Conservation (phyloP, 768 basidiomycete species). For the Cystobasidium onofrii region DNA sequence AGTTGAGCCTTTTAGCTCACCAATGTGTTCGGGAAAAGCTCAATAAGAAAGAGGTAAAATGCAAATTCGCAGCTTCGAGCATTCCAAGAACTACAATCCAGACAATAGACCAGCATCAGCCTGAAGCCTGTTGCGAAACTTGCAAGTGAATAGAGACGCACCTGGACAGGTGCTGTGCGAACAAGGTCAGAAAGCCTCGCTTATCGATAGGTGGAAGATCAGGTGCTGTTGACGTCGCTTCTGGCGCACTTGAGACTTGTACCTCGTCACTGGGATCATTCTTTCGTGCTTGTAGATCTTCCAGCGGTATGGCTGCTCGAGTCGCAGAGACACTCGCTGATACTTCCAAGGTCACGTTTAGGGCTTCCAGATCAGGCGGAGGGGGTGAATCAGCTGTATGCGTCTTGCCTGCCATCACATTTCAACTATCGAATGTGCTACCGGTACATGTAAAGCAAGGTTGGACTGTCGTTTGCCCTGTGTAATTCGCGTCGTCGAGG, state of each 20-base stretch:
- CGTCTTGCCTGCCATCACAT: too few relatives aligned
- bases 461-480: too few relatives aligned
- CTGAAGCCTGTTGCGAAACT: not conserved
- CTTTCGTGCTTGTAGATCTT: too few relatives aligned
- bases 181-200: slow-evolving; percentile 3
- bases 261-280: not conserved
- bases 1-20: not conserved
- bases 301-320: too few relatives aligned
- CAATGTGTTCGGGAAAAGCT: slow-evolving; percentile 25
- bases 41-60: slow-evolving; percentile 30
- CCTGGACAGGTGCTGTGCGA: not conserved
- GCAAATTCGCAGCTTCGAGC: slow-evolving; percentile 28
- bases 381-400: too few relatives aligned
- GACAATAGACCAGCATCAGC: not conserved
- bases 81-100: slow-evolving; percentile 17
- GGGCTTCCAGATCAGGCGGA: too few relatives aligned
- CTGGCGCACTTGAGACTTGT: not conserved
- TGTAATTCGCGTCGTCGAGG: too few relatives aligned
- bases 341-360: too few relatives aligned
- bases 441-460: too few relatives aligned
- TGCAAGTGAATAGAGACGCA: not conserved
- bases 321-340: too few relatives aligned
- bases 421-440: too few relatives aligned
- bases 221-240: not conserved
- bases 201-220: not conserved